A percentile compares a stretch with the other conserved stretches of the same genome.
phyloP scores from a whole-genome alignment of 2,329 filamentous ascomycete species.

The Metarhizium sp. region DNA sequence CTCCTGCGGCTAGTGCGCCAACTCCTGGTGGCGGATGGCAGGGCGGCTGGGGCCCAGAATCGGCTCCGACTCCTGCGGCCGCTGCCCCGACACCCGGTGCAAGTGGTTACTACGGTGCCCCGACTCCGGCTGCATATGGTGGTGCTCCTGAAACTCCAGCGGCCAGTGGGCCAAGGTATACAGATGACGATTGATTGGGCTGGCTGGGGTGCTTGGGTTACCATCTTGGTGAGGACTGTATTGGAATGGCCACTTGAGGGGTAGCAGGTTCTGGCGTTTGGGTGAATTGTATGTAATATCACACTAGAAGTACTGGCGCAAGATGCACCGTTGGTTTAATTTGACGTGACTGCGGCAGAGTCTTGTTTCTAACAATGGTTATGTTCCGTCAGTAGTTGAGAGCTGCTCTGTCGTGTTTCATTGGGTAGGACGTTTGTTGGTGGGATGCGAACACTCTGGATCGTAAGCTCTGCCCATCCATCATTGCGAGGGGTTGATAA shows the following conservation, averaged over 20 bases:
- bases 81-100: conserved; percentile 62
- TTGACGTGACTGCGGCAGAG: not conserved
- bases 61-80: conserved; percentile 56
- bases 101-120: conserved; percentile 52
- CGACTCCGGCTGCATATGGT: conserved; percentile 53
- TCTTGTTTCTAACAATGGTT: no score
- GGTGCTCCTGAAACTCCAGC: conserved; percentile 52
- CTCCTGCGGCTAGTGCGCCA: conserved; percentile 54
- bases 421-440: no score
- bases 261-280: not conserved
- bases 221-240: not conserved
- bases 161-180: conserved; percentile 45
- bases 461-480: no score
- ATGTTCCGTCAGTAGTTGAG: not conserved
- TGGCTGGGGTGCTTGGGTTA: not conserved
- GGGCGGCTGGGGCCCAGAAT: conserved; percentile 49
- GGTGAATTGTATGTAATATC: not conserved
- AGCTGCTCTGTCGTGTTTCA: no score
- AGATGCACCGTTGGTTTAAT: not conserved
- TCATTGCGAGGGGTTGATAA: no score
- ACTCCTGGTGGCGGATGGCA: conserved; percentile 59
- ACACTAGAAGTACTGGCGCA: not conserved
- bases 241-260: not conserved
- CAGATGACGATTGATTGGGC: conserved; percentile 34
- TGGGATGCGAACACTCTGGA: no score